phyloP scores from a whole-genome alignment of 139 green algal genomes.

The Zygnema cylindricum region DNA sequence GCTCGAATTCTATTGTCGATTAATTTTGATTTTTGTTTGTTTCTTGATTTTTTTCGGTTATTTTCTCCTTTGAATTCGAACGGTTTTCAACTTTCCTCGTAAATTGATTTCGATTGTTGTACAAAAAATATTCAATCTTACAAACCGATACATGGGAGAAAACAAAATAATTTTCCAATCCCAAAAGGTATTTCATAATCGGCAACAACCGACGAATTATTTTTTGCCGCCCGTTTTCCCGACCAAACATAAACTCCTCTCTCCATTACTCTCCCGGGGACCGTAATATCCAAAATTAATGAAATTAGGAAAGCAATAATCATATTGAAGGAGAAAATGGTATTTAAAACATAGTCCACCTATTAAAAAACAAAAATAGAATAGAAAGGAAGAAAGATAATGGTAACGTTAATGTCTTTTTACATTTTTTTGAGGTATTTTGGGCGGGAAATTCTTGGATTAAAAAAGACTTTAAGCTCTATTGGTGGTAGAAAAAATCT shows the following conservation, averaged over 20 bases:
- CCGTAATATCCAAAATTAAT: conserved; percentile 45
- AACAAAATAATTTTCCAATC: conserved; percentile 39
- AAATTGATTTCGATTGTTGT: conserved; percentile 1
- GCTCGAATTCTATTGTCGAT: too few relatives aligned
- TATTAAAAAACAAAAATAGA: neutral
- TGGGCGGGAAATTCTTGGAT: too few relatives aligned
- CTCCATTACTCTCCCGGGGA: conserved; percentile 21
- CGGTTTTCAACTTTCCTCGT: conserved; percentile 21
- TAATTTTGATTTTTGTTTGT: too few relatives aligned
- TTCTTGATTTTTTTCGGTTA: too few relatives aligned
- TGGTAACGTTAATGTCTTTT: too few relatives aligned
- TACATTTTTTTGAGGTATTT: too few relatives aligned
- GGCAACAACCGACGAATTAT: neutral
- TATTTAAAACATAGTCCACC: conserved; percentile 38
- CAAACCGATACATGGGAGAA: neutral
- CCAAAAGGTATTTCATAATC: conserved; percentile 40
- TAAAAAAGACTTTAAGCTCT: too few relatives aligned
- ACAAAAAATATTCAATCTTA: conserved; percentile 9
- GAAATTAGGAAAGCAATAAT: conserved; percentile 29
- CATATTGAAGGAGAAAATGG: conserved; percentile 22
- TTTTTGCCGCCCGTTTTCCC: conserved; percentile 5
- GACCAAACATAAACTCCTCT: conserved; percentile 49
- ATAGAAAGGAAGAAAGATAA: neutral
- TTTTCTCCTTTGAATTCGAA: neutral
- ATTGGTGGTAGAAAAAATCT: too few relatives aligned